Evolutionary conservation across 192 early-diverging fungal species (phyloP).

Genomic region (Rhizophagus prolifer): DNA sequence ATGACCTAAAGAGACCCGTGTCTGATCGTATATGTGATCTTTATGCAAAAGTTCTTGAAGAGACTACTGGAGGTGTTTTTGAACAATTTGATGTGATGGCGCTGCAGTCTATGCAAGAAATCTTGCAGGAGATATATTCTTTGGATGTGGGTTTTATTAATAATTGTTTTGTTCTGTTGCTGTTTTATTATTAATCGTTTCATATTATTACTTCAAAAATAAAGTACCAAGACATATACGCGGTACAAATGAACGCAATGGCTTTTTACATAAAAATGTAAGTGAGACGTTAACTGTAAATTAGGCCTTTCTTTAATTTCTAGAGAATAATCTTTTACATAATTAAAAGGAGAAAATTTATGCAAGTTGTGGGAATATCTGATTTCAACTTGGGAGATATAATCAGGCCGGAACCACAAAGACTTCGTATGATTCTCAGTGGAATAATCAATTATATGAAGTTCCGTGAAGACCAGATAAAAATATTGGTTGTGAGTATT

Average conservation of each 20-base stretch:
- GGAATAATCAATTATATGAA: constrained; percentile 89
- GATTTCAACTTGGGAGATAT: constrained; percentile 50
- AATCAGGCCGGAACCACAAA: constrained; percentile 70
- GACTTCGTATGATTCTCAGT: constrained; percentile 71
- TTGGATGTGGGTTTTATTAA: not conserved
- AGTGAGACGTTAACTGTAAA: not conserved
- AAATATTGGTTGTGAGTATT: not conserved
- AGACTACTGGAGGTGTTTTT: not conserved
- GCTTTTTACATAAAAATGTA: not conserved
- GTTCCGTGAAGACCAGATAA: constrained; percentile 71
- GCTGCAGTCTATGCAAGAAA: not conserved
- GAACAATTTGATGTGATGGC: not conserved
- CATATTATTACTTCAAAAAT: too few species aligned
- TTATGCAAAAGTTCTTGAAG: not conserved
- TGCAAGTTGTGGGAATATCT: not conserved
- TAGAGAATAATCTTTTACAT: not conserved
- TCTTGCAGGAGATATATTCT: not conserved
- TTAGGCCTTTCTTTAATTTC: not conserved
- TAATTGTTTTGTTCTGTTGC: not conserved
- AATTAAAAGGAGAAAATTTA: not conserved
- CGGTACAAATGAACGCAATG: not conserved
- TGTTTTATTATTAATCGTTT: not conserved
- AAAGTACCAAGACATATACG: not conserved
- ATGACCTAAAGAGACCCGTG: not conserved
- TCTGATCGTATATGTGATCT: not conserved